Conservation (phyloP, 2,329 filamentous ascomycete genomes). For the Fusarium sp. region DNA sequence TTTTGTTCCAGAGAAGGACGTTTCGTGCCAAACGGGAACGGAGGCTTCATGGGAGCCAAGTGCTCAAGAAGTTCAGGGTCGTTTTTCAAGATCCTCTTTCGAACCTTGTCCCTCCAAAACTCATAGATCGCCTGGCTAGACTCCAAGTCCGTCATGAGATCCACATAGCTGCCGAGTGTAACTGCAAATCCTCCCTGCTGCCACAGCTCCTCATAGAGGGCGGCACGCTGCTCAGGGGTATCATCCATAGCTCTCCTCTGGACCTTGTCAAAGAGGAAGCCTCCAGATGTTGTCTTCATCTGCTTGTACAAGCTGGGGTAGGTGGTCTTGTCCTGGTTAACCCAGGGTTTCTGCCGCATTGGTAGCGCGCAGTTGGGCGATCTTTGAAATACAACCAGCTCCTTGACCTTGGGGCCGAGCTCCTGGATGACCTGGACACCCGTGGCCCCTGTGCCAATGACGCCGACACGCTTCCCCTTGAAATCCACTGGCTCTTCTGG, state of each 20-base stretch:
- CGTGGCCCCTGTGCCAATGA: slow-evolving; percentile 30
- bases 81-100: slow-evolving; percentile 2
- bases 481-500: slow-evolving; percentile 14
- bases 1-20: slow-evolving; percentile 13
- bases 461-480: slow-evolving; percentile 25
- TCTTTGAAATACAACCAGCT: slow-evolving; percentile 35
- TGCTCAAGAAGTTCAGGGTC: slow-evolving; percentile 4
- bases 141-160: slow-evolving; percentile 14
- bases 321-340: background rate
- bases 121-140: slow-evolving; percentile 11
- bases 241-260: slow-evolving; percentile 3
- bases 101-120: slow-evolving; percentile 21
- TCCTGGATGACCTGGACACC: slow-evolving; percentile 38
- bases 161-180: slow-evolving; percentile 12
- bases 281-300: slow-evolving; percentile 2
- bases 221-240: slow-evolving; percentile 9
- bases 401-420: slow-evolving; percentile 22
- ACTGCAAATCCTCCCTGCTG: slow-evolving; percentile 10
- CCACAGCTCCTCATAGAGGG: slow-evolving; percentile 15
- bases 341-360: slow-evolving; percentile 30
- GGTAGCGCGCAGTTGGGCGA: slow-evolving; percentile 35
- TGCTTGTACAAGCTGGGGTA: slow-evolving; percentile 1
- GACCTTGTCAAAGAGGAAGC: slow-evolving; percentile 3
- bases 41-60: slow-evolving; percentile 8
- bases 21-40: slow-evolving; percentile 20